Percentiles rank a stretch among this genome's conserved stretches.
Conservation (phyloP, 371 early-diverging fungal species). For the Syncephalastrum sp. region DNA sequence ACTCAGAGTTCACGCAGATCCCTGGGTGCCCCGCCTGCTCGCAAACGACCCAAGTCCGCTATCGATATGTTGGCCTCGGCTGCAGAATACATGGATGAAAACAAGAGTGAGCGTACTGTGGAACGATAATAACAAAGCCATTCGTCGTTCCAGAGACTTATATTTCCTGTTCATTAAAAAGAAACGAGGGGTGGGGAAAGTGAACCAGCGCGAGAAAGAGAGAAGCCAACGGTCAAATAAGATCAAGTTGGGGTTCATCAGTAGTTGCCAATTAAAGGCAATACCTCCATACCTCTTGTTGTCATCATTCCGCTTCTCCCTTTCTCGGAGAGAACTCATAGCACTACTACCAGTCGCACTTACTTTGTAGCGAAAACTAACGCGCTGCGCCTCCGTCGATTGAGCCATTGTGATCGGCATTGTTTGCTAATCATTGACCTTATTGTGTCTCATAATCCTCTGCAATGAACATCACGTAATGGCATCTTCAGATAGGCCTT, state of each 20-base stretch:
- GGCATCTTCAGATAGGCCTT: conserved; percentile 7
- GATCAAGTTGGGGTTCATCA: conserved; percentile 21
- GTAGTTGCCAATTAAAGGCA: conserved; percentile 5
- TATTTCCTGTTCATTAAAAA: conserved; percentile 1
- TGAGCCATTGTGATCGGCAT: neutral
- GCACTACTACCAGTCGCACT: neutral
- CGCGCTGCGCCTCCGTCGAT: neutral
- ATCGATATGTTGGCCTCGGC: conserved; percentile 17
- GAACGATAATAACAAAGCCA: no score
- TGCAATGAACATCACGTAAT: neutral
- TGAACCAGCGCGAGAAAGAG: neutral
- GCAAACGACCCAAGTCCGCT: conserved; percentile 13
- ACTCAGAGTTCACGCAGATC: no score
- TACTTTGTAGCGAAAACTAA: neutral
- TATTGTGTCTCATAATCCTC: neutral
- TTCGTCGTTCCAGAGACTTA: no score
- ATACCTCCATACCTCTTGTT: conserved; percentile 10
- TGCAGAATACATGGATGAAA: conserved; percentile 10
- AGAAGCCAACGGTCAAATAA: conserved; percentile 20
- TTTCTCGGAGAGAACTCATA: no score
- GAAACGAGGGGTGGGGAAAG: neutral
- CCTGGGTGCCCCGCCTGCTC: conserved; percentile 4
- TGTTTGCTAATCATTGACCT: conserved; percentile 1
- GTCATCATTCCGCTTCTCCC: conserved; percentile 13
- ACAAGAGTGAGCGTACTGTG: conserved; percentile 2